A percentile compares a stretch with the other conserved stretches of the same genome.
These are phyloP conservation scores for Henningerozyma blattae DNA, from an alignment of 805 yeast species.

Conservation along the genomic window DNA sequence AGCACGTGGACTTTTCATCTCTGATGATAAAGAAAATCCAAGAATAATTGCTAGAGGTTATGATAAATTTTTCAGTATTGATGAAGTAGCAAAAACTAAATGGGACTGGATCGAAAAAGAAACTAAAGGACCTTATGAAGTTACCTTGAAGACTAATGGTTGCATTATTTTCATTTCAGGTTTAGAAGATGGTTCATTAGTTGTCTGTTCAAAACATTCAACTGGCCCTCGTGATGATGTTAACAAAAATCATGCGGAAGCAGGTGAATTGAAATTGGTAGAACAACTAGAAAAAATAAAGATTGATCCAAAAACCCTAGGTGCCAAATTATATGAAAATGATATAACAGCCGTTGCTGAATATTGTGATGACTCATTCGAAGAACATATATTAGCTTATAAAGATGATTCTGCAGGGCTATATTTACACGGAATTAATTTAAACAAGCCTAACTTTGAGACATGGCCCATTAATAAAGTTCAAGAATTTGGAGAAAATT, in stretches of 20 bases:
- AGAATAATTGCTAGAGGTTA: slow-evolving; percentile 73
- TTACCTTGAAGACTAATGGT: slow-evolving; percentile 86
- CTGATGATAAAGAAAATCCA: slow-evolving; percentile 23
- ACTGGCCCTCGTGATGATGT: slow-evolving; percentile 55
- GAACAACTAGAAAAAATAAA: slow-evolving; percentile 36
- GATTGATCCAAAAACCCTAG: slow-evolving; percentile 39
- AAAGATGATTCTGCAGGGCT: slow-evolving; percentile 57
- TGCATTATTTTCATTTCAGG: slow-evolving; percentile 82
- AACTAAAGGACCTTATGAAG: slow-evolving; percentile 66
- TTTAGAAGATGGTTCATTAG: slow-evolving; percentile 55
- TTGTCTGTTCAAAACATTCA: slow-evolving; percentile 87
- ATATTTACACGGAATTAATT: slow-evolving; percentile 81
- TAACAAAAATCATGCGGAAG: slow-evolving; percentile 58
- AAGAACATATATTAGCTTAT: slow-evolving; percentile 84
- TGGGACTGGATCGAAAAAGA: slow-evolving; percentile 32
- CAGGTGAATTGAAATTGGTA: slow-evolving; percentile 50
- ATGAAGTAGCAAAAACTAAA: slow-evolving; percentile 46
- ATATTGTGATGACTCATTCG: slow-evolving; percentile 83
- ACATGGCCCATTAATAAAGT: slow-evolving; percentile 59
- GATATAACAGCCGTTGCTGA: slow-evolving; percentile 84
- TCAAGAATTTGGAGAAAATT: slow-evolving; percentile 42
- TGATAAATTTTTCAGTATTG: slow-evolving; percentile 82
- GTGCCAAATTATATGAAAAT: slow-evolving; percentile 33
- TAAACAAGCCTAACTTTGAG: slow-evolving; percentile 46
- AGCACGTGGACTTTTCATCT: slow-evolving; percentile 76